Percentiles rank a stretch among this genome's conserved stretches.
Conservation (phyloP, 2,329 filamentous ascomycete species). For the Colletotrichum shisoi region DNA sequence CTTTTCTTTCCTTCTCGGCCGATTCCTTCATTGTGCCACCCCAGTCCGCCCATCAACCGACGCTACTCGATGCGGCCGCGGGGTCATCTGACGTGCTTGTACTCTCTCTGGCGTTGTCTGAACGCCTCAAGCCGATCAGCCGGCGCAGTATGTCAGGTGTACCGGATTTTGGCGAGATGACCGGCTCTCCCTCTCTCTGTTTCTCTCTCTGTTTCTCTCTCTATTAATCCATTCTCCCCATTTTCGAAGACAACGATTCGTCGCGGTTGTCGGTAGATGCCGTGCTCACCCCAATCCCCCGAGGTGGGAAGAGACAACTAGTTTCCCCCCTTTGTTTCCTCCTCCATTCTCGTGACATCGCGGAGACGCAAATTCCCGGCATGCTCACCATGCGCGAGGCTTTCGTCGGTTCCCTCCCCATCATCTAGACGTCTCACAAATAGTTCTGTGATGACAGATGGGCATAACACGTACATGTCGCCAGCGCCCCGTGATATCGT, state of each 20-base stretch:
- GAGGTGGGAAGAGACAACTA: not conserved
- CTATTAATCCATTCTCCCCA: not conserved
- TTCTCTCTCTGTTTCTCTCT: too few relatives aligned
- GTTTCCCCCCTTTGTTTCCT: constrained; percentile 7
- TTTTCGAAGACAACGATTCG: constrained; percentile 4
- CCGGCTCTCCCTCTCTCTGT: not conserved
- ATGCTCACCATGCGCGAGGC: constrained; percentile 27
- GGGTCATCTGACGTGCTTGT: constrained; percentile 34
- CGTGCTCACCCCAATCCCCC: not conserved
- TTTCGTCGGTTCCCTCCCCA: not conserved
- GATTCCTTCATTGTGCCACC: constrained; percentile 26
- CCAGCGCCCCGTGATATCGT: constrained; percentile 16
- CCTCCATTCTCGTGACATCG: constrained; percentile 29
- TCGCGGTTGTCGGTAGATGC: constrained; percentile 1
- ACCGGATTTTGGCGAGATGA: not conserved
- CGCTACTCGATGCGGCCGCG: constrained; percentile 8
- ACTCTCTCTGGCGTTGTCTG: constrained; percentile 22
- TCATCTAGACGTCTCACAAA: not conserved
- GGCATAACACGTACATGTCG: constrained; percentile 5
- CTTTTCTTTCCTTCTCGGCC: constrained; percentile 1
- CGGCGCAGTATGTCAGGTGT: constrained; percentile 1
- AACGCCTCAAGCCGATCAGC: not conserved
- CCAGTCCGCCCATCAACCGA: constrained; percentile 15
- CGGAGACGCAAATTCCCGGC: not conserved
- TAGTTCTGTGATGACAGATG: not conserved